A percentile compares a stretch with the other conserved stretches of the same genome.
Evolutionary conservation across 164 flowering plant species (phyloP).

Genomic region (Dillenia turbinata): DNA sequence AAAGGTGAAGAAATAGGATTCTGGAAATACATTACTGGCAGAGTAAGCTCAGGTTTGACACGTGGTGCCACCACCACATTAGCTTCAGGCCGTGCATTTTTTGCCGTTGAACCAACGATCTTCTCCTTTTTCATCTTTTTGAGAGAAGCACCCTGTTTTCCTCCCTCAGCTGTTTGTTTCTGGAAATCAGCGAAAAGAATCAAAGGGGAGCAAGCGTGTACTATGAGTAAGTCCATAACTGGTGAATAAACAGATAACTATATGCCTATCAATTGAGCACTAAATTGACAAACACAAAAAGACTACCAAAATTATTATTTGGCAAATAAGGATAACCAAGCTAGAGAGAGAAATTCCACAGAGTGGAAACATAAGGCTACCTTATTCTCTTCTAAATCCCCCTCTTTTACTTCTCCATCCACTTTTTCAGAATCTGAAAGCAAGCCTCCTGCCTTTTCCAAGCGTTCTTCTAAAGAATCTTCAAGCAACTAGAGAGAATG

Average conservation of each 20-base stretch:
- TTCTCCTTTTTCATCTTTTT: slow-evolving; percentile 94
- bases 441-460: slow-evolving; percentile 72
- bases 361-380: slow-evolving; percentile 23
- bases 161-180: slow-evolving; percentile 83
- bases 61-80: slow-evolving; percentile 59
- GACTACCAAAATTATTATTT: too few relatives aligned
- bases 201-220: neutral
- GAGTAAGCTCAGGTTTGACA: slow-evolving; percentile 82
- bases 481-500: slow-evolving; percentile 63
- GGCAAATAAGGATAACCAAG: too few relatives aligned
- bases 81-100: slow-evolving; percentile 59
- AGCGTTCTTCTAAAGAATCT: slow-evolving; percentile 83
- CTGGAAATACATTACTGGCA: slow-evolving; percentile 71
- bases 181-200: slow-evolving; percentile 18
- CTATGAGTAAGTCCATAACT: too few relatives aligned
- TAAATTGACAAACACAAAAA: too few relatives aligned
- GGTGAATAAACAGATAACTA: too few relatives aligned
- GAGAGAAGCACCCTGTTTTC: slow-evolving; percentile 67
- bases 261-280: too few relatives aligned
- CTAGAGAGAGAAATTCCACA: too few relatives aligned
- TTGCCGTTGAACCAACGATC: slow-evolving; percentile 58
- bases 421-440: slow-evolving; percentile 72
- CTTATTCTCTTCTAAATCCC: slow-evolving; percentile 79
- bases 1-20: slow-evolving; percentile 2
- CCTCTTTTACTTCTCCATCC: slow-evolving; percentile 83